Base-by-base conservation (phyloP, 495 filamentous ascomycete genomes). In the Coniosporium apollinis region DNA sequence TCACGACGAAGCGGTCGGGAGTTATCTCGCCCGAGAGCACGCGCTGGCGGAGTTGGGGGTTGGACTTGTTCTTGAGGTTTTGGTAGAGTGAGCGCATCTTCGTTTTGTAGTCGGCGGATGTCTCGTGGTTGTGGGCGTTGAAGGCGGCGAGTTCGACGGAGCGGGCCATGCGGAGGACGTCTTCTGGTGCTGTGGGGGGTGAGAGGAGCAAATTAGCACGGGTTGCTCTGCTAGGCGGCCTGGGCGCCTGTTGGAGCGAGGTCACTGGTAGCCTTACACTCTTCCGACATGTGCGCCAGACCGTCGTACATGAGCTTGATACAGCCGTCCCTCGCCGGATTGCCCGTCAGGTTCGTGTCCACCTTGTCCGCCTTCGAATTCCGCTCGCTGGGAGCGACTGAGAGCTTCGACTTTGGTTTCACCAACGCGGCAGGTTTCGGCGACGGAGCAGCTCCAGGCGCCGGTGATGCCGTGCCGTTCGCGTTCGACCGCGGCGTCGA, bases 291-390 rank as follows among this genome's bases (percentile, higher is more conserved):
- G 49, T 61, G 67, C 11, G 70, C 71, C 21, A 84, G 63, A 10
- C 74, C 79, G 49, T 96, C 82, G 62, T 97, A 97, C 46, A 96
- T 69, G 16, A 96, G 66, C n/a, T 79, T 82, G 38, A 87, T 73
- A 53, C 79, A 85, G 46, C 70, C 77, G 57, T 97, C 75, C 24
- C 89, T 72, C 33, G 66, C 62, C 22, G 65, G 47, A 49, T 77
- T 76, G n/a, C 66, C 68, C 0, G 85, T 94, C 26, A 76, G 68
- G 15, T 62, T 56, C 47, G 63, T 65, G 38, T 83, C 71, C 26
- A 93, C 76, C 16, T 72, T 73, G 54, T 97, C 89, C 15, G 69
- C 65, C 50, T 76, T 79, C 67, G 75, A 80, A 16, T 68, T 81
- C 25, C 89, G 71, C 56, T 82, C 82, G 36, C 80, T 74, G 3